Percentiles rank a stretch among this genome's conserved stretches.
These are phyloP conservation scores for Cubamyces lactineus DNA, from an alignment of 768 basidiomycete species.

Conservation along the genomic window DNA sequence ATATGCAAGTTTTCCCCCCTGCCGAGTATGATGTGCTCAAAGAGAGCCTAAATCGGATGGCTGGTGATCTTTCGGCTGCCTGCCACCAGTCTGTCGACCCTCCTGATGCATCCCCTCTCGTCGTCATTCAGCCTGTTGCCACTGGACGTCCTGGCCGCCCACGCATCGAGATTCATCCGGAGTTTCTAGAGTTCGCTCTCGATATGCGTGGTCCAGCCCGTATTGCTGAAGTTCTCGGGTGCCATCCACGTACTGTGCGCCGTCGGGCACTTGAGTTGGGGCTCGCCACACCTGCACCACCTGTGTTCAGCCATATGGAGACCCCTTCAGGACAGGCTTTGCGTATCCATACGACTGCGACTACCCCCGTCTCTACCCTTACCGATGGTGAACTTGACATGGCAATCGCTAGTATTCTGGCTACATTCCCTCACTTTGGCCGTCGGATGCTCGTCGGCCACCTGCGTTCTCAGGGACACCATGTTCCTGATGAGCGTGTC, in stretches of 20 bases:
- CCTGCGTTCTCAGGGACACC: constrained; percentile 19
- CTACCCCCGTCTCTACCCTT: constrained; percentile 6
- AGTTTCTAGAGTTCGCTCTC: constrained; percentile 30
- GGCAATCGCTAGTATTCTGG: constrained; percentile 15
- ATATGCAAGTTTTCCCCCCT: constrained; percentile 1
- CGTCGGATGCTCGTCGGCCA: constrained; percentile 26
- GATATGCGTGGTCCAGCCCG: constrained; percentile 29
- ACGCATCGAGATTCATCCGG: constrained; percentile 32
- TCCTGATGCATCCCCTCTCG: neutral
- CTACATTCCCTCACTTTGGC: constrained; percentile 27
- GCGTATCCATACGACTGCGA: neutral
- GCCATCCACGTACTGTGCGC: constrained; percentile 24
- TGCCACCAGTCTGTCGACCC: constrained; percentile 3
- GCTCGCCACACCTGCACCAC: constrained; percentile 23
- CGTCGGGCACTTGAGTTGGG: constrained; percentile 26
- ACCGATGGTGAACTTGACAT: constrained; percentile 18
- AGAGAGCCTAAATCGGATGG: constrained; percentile 6
- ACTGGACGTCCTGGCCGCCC: constrained; percentile 33
- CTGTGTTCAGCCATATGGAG: constrained; percentile 10
- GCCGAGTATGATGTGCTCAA: constrained; percentile 1
- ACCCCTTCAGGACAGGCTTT: neutral
- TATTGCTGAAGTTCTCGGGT: constrained; percentile 6
- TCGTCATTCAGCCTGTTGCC: neutral
- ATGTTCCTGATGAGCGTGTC: constrained; percentile 24
- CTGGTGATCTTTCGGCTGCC: neutral